Evolutionary conservation across 768 basidiomycete species (phyloP), one percentile per base, ranked within the genome.

Genomic region (Trametes villosa): DNA sequence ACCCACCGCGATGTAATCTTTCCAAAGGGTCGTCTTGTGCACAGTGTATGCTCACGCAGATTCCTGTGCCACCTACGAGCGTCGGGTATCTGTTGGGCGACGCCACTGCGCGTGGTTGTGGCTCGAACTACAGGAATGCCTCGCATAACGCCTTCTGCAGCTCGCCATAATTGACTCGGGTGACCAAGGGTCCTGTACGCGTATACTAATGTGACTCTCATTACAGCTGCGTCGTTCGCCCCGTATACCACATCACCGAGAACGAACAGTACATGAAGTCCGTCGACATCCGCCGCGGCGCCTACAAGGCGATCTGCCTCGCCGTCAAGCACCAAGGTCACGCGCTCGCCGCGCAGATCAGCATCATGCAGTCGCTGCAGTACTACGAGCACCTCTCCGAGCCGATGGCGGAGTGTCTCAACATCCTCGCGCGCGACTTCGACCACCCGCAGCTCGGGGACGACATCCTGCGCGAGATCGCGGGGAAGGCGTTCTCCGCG

Each of bases 301-400:
- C 92, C 15, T 94, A 91, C 80, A 92, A 94, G 67, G 86, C 94
- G 65, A 87, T 98, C 55, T 98, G 94, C 73, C 76, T 89, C 50
- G 89, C 96, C 0, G 94, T 98, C 60, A 98, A 98, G 71, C 85
- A 90, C 66, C 95, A 98, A 63, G 86, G 83, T 4, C 96, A 98
- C 65, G 80, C 84, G 1, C 84, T 91, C 62, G 86, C 88, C 22
- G 92, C 92, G 0, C 94, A 96, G 70, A 96, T 91, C 61, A 85
- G 83, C 62, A 92, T 99, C 74, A 91, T 96, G 75, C 95, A 97
- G 70, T 86, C 85, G 47, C 78, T 99, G 15, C 94, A 96, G 61
- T 96, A 96, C 74, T 93, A 88, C 65, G 97, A 99, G 66, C 96
- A 98, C 70, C 83, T 97, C 22, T 86, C 92, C 0, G 96, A 98